Base-by-base conservation (phyloP, 176 grass and related monocot species). In the Bolboschoenus planiculmis region DNA sequence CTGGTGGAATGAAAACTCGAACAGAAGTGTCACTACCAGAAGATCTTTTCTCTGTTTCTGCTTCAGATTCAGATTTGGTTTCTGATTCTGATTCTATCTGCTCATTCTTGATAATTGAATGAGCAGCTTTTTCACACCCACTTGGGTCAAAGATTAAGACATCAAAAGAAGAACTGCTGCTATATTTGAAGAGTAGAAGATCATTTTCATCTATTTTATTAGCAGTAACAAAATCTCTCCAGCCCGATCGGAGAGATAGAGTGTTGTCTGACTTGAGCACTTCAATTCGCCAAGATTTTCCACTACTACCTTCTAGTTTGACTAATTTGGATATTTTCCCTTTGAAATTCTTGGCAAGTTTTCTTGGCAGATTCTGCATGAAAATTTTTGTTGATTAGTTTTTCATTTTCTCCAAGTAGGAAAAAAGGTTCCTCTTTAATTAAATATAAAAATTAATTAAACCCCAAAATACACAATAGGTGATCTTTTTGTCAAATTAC, bases 151-250 rank as follows among this genome's bases (percentile, higher is more conserved):
- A 94, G 48, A 91, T 86, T 2, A 66, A 0, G 5, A 94, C 85
- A 35, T 89, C 43, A 85, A 91, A 91, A 56, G 50, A 84, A n/a
- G 53, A 84, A 6, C 15, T 78, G 34, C 80, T 79, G 1, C n/a
- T 67, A 86, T 79, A 91, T 44, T 61, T 78, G 79, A 91, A 91
- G 54, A 94, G 3, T 33, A 94, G 58, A 20, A 86, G 31, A 24
- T 91, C 92, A 43, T 89, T 87, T 56, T 83, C 79, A 62, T 78
- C 65, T 61, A 89, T 1, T 7, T 68, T 46, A 59, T 94, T 85
- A 72, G 56, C 87, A 84, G 61, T 84, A 50, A 37, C 85, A 82
- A 94, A 91, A 78, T 88, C 79, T 36, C 53, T 72, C 89, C 89
- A 94, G 21, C 87, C 92, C 0, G 64, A 85, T 10, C 0, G 39